phyloP scores from a whole-genome alignment of 106 monocot species.

The Ottelia alismoides region DNA sequence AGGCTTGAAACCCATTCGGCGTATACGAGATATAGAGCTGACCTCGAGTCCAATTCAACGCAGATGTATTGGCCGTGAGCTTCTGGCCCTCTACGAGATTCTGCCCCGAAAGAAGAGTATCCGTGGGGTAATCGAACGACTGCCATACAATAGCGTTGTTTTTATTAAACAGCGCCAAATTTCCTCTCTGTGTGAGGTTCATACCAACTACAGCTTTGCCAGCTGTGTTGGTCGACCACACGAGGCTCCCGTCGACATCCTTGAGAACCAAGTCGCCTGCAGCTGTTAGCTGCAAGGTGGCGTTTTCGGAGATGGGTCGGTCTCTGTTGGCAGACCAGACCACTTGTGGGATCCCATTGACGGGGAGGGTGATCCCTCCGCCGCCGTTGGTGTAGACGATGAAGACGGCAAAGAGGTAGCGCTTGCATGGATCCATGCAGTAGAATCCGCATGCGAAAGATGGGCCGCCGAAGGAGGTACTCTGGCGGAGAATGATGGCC shows the following conservation, averaged over 20 bases:
- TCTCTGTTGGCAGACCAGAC: slow-evolving; percentile 3
- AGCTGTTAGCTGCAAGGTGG: neutral
- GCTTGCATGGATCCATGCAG: neutral
- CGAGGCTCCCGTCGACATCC: neutral
- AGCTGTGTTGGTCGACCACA: neutral
- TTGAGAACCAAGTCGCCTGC: neutral
- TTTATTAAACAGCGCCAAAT: neutral
- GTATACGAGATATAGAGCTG: neutral
- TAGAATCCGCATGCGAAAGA: slow-evolving; percentile 1
- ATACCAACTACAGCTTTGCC: neutral
- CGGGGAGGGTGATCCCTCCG: neutral
- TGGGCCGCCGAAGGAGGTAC: neutral
- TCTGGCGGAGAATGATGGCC: neutral
- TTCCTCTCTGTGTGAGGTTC: neutral
- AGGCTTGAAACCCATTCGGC: neutral
- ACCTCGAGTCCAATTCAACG: neutral
- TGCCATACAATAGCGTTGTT: neutral
- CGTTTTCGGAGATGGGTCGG: neutral
- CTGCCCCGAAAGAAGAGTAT: neutral
- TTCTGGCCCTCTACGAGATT: neutral
- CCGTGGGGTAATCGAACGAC: neutral
- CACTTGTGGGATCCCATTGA: neutral
- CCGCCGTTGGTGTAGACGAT: neutral
- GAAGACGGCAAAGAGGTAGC: neutral
- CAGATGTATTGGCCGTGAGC: neutral